phyloP scores from a whole-genome alignment of 352 stramenopile genomes.

The Globisporangium parvum region DNA sequence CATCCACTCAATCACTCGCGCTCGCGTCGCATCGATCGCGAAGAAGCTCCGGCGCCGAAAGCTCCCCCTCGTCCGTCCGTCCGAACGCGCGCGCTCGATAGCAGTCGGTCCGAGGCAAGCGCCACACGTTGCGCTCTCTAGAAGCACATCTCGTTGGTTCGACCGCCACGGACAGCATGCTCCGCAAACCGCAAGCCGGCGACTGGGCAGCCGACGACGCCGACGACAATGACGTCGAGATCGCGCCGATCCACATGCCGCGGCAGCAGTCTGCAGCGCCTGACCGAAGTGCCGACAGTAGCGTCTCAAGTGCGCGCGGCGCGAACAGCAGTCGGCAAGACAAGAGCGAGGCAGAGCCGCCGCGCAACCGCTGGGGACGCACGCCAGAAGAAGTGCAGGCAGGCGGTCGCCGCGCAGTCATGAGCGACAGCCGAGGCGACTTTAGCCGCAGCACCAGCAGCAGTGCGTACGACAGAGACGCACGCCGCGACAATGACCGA shows the following conservation, averaged over 20 bases:
- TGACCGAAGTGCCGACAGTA: background rate
- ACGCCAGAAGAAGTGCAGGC: constrained; percentile 6
- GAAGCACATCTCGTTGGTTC: background rate
- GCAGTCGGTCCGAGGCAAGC: background rate
- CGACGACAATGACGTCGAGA: constrained; percentile 65
- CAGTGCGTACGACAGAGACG: constrained; percentile 1
- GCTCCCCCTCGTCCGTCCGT: too few species aligned
- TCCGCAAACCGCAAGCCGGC: constrained; percentile 54
- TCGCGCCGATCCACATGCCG: constrained; percentile 6
- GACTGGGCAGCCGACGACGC: constrained; percentile 79
- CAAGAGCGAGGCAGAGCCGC: constrained; percentile 1
- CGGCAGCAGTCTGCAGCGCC: constrained; percentile 6
- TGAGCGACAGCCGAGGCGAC: constrained; percentile 9
- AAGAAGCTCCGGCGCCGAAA: background rate
- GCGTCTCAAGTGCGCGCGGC: background rate
- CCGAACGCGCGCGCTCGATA: background rate
- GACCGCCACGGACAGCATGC: constrained; percentile 21
- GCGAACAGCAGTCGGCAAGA: constrained; percentile 7
- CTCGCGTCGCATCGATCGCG: background rate
- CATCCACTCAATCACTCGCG: background rate
- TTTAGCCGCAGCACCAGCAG: constrained; percentile 6
- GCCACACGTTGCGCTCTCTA: background rate
- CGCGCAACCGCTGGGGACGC: constrained; percentile 11
- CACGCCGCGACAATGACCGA: background rate
- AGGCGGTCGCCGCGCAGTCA: constrained; percentile 14